phyloP scores from a whole-genome alignment of 306 rosid genomes.

The Cucurbita moschata region DNA sequence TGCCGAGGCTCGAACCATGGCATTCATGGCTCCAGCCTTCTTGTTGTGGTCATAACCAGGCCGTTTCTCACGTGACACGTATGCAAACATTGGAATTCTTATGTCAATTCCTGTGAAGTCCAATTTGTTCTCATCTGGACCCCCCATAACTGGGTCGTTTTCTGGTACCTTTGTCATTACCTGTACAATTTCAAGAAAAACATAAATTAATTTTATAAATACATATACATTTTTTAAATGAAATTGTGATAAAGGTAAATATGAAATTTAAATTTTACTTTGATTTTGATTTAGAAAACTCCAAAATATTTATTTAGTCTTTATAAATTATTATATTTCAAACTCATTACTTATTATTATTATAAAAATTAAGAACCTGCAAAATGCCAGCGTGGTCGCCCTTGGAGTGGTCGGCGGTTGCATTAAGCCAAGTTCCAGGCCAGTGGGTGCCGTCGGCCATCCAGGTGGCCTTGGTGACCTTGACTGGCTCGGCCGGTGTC shows the following conservation, averaged over 20 bases:
- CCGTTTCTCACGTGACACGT: conserved; percentile 73
- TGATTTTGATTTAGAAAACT: no score
- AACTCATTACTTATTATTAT: no score
- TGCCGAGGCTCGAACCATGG: conserved; percentile 81
- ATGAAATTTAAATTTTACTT: no score
- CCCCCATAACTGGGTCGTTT: conserved; percentile 46
- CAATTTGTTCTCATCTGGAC: conserved; percentile 36
- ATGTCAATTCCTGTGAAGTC: conserved; percentile 73
- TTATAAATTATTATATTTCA: no score
- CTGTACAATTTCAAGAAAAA: conserved; percentile 8
- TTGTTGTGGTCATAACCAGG: conserved; percentile 74
- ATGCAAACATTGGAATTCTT: conserved; percentile 70
- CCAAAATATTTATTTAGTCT: no score
- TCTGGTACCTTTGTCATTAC: conserved; percentile 60
- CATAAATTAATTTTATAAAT: no score
- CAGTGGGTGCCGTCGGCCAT: conserved; percentile 91
- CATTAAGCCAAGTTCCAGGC: conserved; percentile 64
- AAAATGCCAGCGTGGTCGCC: conserved; percentile 90
- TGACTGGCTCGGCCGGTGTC: conserved; percentile 16
- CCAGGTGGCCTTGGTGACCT: conserved; percentile 51
- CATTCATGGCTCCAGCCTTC: conserved; percentile 92
- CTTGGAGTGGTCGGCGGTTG: conserved; percentile 48
- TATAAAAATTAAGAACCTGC: conserved; percentile 10
- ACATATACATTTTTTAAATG: no score
- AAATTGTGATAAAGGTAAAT: no score